Percentiles rank a stretch among this genome's conserved stretches.
These are phyloP conservation scores for Heterobasidion parviporum DNA, from an alignment of 1,284 basidiomycete species.

Conservation along the genomic window DNA sequence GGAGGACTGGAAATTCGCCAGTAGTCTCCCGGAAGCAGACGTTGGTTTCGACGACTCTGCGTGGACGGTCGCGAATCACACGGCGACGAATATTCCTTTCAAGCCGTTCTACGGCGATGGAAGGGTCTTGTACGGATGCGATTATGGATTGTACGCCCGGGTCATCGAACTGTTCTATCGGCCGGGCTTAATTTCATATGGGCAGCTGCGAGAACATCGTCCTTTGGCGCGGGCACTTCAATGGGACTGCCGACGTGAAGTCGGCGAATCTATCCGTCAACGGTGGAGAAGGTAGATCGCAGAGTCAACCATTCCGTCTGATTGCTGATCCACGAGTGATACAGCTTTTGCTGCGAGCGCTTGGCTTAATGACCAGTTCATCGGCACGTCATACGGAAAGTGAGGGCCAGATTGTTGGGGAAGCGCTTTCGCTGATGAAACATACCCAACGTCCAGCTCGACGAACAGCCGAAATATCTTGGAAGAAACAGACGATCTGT, in stretches of 20 bases:
- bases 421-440: too few species aligned
- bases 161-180: too few species aligned
- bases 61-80: slow-evolving; percentile 64
- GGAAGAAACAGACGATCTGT: slow-evolving; percentile 59
- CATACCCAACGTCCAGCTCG: slow-evolving; percentile 30
- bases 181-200: too few species aligned
- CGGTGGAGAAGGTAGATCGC: slow-evolving; percentile 58
- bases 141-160: slow-evolving; percentile 66
- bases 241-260: slow-evolving; percentile 44
- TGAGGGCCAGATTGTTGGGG: slow-evolving; percentile 19
- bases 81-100: slow-evolving; percentile 59
- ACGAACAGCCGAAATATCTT: slow-evolving; percentile 50
- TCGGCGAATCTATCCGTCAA: slow-evolving; percentile 69
- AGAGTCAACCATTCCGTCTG: not conserved
- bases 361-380: slow-evolving; percentile 70
- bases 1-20: slow-evolving; percentile 57
- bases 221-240: slow-evolving; percentile 77
- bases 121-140: slow-evolving; percentile 70
- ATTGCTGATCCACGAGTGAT: not conserved
- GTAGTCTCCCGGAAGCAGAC: slow-evolving; percentile 65
- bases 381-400: slow-evolving; percentile 72
- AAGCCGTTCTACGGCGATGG: slow-evolving; percentile 67
- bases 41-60: slow-evolving; percentile 45
- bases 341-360: slow-evolving; percentile 70
- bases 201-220: slow-evolving; percentile 69